Evolutionary conservation across 148 eudicot genomes (phyloP), one percentile per base, ranked within the genome.

Genomic region (Mesembryanthemum crystallinum): DNA sequence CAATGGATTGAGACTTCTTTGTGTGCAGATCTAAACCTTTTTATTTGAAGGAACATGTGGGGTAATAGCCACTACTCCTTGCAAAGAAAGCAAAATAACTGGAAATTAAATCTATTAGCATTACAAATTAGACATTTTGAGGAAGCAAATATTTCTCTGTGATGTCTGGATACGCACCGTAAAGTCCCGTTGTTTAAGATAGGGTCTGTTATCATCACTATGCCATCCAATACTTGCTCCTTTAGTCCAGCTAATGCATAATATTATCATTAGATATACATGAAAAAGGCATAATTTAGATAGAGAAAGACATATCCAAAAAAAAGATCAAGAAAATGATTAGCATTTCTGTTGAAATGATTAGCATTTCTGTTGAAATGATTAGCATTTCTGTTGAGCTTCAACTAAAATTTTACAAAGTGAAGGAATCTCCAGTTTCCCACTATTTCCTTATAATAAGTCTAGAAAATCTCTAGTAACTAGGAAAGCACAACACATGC

Each of bases 211-310:
- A 73, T 92, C 91, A 82, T 95, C 97, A 73, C 97, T 95, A 77
- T 95, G 99, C 99, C 99, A 95, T 75, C 99, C 99, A 77, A 95
- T 95, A 80, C 96, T 92, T 51, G 99, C 93, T 86, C 99, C 99
- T 83, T 73, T 88, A 68, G 83, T 85, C 99, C 99, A 95, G 86
- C 99, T 94, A 79, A 59, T 71, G 69, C 59, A 59, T 42, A 80
- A 74, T 33, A 30, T 51, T 60, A 67, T 23, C 39, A 49, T 54
- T 59, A 58, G 58, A 33, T 21, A 43, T 7, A 45, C 8, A 25
- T 27, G 49, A 29, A 39, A n/a, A 18, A 25, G 35, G 8, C 37
- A 33, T 32, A n/a, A 43, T 29, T 27, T 18, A 17, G 14, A 74
- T 18, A 25, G 28, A 39, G 3, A 78, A 20, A 23, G 29, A 7